phyloP scores from a whole-genome alignment of 202 grass and related monocot genomes.

The Carex arenaria region DNA sequence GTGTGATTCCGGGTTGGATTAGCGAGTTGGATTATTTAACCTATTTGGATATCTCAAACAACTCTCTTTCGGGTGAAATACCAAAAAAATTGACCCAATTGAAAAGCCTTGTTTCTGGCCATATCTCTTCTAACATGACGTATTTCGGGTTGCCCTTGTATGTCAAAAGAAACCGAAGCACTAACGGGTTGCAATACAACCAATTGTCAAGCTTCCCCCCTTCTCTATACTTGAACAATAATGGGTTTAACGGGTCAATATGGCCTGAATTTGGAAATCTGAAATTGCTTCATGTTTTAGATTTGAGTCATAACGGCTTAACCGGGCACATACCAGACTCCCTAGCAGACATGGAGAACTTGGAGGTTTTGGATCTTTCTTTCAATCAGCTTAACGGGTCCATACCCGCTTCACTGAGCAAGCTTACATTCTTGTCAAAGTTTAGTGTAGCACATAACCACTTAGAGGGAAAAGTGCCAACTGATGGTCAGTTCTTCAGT shows the following conservation, averaged over 20 bases:
- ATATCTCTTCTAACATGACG: conserved; percentile 25
- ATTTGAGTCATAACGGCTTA: conserved; percentile 80
- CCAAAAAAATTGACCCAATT: conserved; percentile 65
- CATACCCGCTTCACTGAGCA: conserved; percentile 65
- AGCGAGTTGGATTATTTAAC: conserved; percentile 57
- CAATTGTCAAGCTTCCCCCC: conserved; percentile 89
- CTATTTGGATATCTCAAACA: conserved; percentile 93
- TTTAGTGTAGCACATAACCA: conserved; percentile 89
- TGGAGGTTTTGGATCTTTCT: conserved; percentile 89
- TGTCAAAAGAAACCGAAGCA: conserved; percentile 84
- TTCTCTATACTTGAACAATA: conserved; percentile 74
- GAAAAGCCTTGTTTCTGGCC: conserved; percentile 52
- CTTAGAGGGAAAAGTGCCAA: conserved; percentile 56
- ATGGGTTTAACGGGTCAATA: conserved; percentile 62
- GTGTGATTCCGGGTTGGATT: conserved; percentile 50
- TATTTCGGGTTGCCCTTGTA: conserved; percentile 68
- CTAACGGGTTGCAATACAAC: conserved; percentile 74
- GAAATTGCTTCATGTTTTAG: conserved; percentile 87
- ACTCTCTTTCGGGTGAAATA: conserved; percentile 63
- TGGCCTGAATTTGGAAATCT: conserved; percentile 75
- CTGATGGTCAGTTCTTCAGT: conserved; percentile 77
- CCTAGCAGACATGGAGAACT: conserved; percentile 75
- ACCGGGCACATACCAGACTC: conserved; percentile 64
- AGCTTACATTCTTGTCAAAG: conserved; percentile 91
- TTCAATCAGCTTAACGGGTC: conserved; percentile 74